A percentile compares a stretch with the other conserved stretches of the same genome.
Evolutionary conservation across 2,329 filamentous ascomycete genomes (phyloP).

Genomic region (Cladophialophora immunda): DNA sequence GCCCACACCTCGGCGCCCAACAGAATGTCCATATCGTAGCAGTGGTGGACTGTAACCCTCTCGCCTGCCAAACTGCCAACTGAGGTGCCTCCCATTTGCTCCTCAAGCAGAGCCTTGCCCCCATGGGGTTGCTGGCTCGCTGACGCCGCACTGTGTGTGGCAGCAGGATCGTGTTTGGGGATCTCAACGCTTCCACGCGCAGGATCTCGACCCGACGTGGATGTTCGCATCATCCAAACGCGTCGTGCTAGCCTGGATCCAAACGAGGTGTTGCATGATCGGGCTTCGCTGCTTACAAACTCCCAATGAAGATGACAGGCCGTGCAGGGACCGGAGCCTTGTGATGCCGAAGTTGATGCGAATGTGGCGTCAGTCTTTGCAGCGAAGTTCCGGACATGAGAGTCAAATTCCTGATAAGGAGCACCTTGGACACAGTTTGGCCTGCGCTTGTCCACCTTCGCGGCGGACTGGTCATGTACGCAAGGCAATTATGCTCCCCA

Average conservation of each 20-base stretch:
- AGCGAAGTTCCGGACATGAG: conserved; percentile 11
- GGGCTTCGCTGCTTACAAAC: background rate
- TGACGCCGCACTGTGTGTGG: background rate
- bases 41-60: background rate
- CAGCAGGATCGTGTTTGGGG: background rate
- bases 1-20: conserved; percentile 1
- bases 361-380: background rate
- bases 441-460: background rate
- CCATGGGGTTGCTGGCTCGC: conserved; percentile 6
- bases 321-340: conserved; percentile 1
- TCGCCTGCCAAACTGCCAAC: background rate
- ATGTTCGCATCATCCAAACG: background rate
- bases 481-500: background rate
- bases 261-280: background rate
- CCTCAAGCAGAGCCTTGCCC: background rate
- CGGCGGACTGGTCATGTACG: background rate
- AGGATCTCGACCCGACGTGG: background rate
- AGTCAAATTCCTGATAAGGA: background rate
- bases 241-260: background rate
- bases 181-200: background rate
- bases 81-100: background rate
- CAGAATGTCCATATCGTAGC: conserved; percentile 1
- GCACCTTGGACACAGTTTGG: background rate
- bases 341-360: background rate
- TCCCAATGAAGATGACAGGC: background rate